Base-by-base conservation (phyloP, 148 eudicot genomes). In the Rhododendron williamsianum region DNA sequence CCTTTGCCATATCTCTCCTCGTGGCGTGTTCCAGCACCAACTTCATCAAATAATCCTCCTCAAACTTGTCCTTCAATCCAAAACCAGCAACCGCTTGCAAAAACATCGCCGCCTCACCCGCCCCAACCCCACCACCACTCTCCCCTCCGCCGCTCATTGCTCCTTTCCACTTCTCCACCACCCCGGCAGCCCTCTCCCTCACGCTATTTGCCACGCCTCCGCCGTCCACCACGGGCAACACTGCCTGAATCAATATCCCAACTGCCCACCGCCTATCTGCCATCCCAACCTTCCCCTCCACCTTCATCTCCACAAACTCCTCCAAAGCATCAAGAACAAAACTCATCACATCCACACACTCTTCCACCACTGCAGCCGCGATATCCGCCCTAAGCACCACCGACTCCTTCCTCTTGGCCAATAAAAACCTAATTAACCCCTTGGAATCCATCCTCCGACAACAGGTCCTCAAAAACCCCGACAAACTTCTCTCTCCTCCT, bases 1-100 rank as follows among this genome's bases (percentile, higher is more conserved):
- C 83, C 92, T 89, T 92, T 12, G 93, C 90, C 91, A 92, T 91
- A 81, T 90, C 94, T 81, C 89, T 91, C 89, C 94, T 90, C 7
- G 84, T 84, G 5, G 92, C 83, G 52, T 92, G 91, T 77, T 90
- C 91, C 84, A 91, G 27, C 25, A 91, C 90, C 91, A 91, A 56
- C 65, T 89, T 91, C 93, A 58, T 92, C 84, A 87, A 87, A 74
- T 90, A 91, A 85, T 89, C 91, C 43, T 86, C 90, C 58, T 93
- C 93, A 87, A 91, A 86, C 87, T 67, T 86, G 13, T 88, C 89
- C 85, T 85, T 90, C 88, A 93, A 87, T 16, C 93, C 94, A 83
- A 93, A 91, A 77, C 94, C 94, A 38, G 88, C 54, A 82, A 93
- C 92, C 56, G 92, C 77, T 82, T 92, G 93, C 90, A 93, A 82